Evolutionary conservation across 768 basidiomycete genomes (phyloP).

Genomic region (Suillus placidus): DNA sequence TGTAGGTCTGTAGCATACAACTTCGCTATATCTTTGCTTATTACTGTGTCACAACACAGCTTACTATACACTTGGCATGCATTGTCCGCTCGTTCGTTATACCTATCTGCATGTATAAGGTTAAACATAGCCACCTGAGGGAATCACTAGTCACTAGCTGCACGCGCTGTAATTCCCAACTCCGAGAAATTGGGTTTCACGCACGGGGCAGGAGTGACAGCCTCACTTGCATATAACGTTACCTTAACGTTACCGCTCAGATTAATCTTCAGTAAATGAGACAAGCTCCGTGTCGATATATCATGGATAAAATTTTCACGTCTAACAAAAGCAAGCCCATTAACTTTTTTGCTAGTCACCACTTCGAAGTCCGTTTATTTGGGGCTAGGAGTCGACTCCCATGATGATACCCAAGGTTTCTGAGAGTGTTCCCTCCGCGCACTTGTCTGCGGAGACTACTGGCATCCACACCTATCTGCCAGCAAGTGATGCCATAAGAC

Average conservation of each 20-base stretch:
- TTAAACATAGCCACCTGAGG: not conserved
- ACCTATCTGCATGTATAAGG: not conserved
- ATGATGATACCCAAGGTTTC: not conserved
- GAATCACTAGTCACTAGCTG: not conserved
- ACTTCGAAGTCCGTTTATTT: not conserved
- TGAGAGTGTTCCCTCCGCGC: constrained; percentile 1
- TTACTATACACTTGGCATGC: not conserved
- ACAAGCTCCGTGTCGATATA: not conserved
- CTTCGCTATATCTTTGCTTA: not conserved
- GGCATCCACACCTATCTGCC: constrained; percentile 24
- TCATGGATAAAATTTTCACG: not conserved
- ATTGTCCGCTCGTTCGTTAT: not conserved
- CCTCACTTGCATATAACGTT: no score
- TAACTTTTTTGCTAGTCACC: not conserved
- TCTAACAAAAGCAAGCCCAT: no score
- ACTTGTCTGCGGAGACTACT: constrained; percentile 13
- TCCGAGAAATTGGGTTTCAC: not conserved
- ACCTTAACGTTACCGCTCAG: no score
- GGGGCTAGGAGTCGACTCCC: not conserved
- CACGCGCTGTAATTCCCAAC: not conserved
- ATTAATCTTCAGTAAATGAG: not conserved
- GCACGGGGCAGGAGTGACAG: no score
- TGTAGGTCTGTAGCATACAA: not conserved
- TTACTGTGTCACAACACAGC: not conserved
- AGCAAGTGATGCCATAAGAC: constrained; percentile 17